Evolutionary conservation across 2,329 filamentous ascomycete genomes (phyloP).

Genomic region (Diaporthe destruens): DNA sequence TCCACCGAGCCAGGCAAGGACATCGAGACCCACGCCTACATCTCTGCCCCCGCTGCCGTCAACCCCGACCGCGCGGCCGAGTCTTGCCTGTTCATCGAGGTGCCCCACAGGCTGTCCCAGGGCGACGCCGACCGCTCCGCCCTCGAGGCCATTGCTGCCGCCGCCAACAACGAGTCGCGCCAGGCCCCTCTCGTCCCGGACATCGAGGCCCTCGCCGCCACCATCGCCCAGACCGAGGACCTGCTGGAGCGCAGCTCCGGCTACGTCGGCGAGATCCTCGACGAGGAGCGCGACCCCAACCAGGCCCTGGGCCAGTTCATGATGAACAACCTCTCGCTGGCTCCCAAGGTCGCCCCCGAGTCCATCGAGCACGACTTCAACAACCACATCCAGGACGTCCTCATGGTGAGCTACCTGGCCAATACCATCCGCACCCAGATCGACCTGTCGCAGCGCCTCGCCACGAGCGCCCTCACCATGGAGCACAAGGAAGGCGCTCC

Average conservation of each 20-base stretch:
- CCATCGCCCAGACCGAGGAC: constrained; percentile 87
- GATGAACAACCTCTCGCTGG: constrained; percentile 91
- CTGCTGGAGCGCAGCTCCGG: constrained; percentile 92
- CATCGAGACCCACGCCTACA: constrained; percentile 93
- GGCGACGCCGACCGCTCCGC: constrained; percentile 71
- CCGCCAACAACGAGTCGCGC: constrained; percentile 83
- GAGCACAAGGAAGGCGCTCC: constrained; percentile 60
- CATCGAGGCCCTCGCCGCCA: constrained; percentile 88
- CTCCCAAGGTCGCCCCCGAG: constrained; percentile 91
- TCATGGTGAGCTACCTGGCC: constrained; percentile 97
- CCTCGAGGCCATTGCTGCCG: constrained; percentile 85
- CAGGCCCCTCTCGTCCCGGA: constrained; percentile 83
- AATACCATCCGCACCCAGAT: constrained; percentile 99
- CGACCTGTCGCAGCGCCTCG: constrained; percentile 94
- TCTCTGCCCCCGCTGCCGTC: constrained; percentile 93
- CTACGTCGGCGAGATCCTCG: constrained; percentile 93
- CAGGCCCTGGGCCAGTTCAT: constrained; percentile 95
- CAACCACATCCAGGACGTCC: constrained; percentile 99
- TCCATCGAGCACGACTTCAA: constrained; percentile 99
- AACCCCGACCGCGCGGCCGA: constrained; percentile 95
- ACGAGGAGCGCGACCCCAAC: constrained; percentile 91
- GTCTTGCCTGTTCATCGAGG: constrained; percentile 96
- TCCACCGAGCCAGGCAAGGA: constrained; percentile 89
- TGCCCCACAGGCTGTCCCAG: constrained; percentile 94
- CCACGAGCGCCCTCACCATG: constrained; percentile 75